These are phyloP conservation scores for Cantharellus anzutake DNA, from an alignment of 768 basidiomycete genomes.

Conservation along the genomic window DNA sequence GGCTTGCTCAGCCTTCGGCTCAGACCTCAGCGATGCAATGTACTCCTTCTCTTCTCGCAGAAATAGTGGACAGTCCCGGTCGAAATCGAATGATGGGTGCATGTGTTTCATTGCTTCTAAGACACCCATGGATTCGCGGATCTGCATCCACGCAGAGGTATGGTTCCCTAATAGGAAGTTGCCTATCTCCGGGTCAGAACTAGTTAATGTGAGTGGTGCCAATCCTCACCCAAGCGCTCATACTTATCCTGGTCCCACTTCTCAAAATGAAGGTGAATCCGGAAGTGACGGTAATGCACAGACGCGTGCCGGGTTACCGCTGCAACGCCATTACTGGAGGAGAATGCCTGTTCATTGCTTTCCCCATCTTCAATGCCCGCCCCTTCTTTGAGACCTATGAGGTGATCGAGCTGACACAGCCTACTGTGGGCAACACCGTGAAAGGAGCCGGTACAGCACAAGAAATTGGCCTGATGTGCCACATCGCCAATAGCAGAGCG, in stretches of 20 bases:
- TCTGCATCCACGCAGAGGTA: background rate
- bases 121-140: too few species aligned
- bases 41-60: background rate
- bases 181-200: too few species aligned
- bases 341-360: slow-evolving; percentile 10
- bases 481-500: too few species aligned
- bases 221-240: too few species aligned
- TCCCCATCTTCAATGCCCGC: slow-evolving; percentile 12
- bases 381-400: slow-evolving; percentile 8
- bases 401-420: slow-evolving; percentile 10
- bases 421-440: slow-evolving; percentile 12
- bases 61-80: background rate
- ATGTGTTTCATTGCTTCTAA: too few species aligned
- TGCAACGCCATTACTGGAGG: slow-evolving; percentile 8
- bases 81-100: too few species aligned
- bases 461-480: too few species aligned
- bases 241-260: slow-evolving; percentile 13
- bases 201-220: too few species aligned
- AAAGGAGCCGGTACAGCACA: slow-evolving; percentile 1
- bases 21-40: background rate
- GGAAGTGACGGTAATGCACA: slow-evolving; percentile 6
- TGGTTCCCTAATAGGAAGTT: too few species aligned
- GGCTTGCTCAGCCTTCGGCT: background rate
- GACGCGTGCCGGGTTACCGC: slow-evolving; percentile 9
- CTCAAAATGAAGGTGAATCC: slow-evolving; percentile 8